Base-by-base conservation (phyloP, 2,329 filamentous ascomycete genomes). In the Colletotrichum scovillei region DNA sequence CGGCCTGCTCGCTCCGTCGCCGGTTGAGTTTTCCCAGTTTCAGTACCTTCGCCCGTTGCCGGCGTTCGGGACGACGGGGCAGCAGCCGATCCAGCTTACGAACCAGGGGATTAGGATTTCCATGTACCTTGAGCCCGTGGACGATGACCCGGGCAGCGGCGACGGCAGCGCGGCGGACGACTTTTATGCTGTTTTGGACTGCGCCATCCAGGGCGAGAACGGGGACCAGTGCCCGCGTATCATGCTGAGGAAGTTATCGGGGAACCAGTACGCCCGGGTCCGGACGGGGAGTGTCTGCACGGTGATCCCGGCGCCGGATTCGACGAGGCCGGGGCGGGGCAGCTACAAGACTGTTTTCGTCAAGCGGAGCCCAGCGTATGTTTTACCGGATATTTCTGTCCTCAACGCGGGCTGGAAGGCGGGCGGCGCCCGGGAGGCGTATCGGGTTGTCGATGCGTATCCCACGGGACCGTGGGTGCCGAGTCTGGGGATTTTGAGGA, bases 81-180 rank as follows among this genome's bases (percentile, higher is more conserved):
- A 60, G 22, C 58, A 60, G 58, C 22, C 35, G 58, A 60, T 60
- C 14, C 58, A 60, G 58, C 58, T 60, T 32, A 52, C 26, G 19
- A 63, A 63, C n/a, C 59, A 63, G 24, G 42, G 42, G 19, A 30
- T 52, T 11, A 42, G 59, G 42, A 52, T 63, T 4, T 63, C 42
- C 59, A 30, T 52, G 42, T 63, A 63, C 26, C 59, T 63, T 28
- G 42, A 63, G 19, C 42, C 59, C 9, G 42, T 28, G 19, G 19
- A 49, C 42, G 59, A 49, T n/a, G 12, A 7, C 5, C 38, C 2
- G 14, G 32, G 32, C 4, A 11, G 26, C 6, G 59, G 12, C 5
- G n/a, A 12, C 2, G 42, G 26, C n/a, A 32, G 59, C 12, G 49
- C 59, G 42, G 38, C 42, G 19, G 59, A 24, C 19, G 24, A 63